A percentile compares a stretch with the other conserved stretches of the same genome.
phyloP scores from a whole-genome alignment of 768 basidiomycete genomes.

The Lenzites betulinus region DNA sequence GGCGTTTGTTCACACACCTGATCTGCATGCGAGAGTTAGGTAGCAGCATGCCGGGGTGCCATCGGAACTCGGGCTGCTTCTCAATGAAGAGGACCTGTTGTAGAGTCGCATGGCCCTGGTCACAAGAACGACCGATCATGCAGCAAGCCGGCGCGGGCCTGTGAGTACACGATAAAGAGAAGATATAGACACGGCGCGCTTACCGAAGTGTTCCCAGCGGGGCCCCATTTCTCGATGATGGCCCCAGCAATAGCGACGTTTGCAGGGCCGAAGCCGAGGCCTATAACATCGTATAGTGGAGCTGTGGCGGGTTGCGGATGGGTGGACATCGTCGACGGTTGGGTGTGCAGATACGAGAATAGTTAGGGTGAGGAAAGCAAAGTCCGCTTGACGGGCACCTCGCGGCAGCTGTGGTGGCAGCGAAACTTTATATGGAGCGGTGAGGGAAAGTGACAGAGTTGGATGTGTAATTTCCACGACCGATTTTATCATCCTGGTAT shows the following conservation, averaged over 20 bases:
- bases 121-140: background rate
- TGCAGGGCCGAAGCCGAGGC: slow-evolving; percentile 55
- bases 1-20: slow-evolving; percentile 34
- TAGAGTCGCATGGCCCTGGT: slow-evolving; percentile 24
- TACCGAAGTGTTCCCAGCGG: slow-evolving; percentile 18
- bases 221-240: slow-evolving; percentile 45
- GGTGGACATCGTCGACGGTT: slow-evolving; percentile 9
- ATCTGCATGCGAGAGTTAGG: slow-evolving; percentile 57
- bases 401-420: background rate
- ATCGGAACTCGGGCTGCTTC: slow-evolving; percentile 47
- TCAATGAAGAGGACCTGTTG: slow-evolving; percentile 49
- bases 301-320: background rate
- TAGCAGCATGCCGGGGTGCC: slow-evolving; percentile 60
- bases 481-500: background rate
- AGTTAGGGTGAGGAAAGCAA: slow-evolving; percentile 9
- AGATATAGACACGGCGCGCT: slow-evolving; percentile 1
- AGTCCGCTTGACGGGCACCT: slow-evolving; percentile 7
- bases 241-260: slow-evolving; percentile 54
- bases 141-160: background rate
- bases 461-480: slow-evolving; percentile 11
- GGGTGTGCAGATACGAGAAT: slow-evolving; percentile 4
- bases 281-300: slow-evolving; percentile 45
- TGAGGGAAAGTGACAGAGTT: slow-evolving; percentile 1
- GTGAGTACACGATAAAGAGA: slow-evolving; percentile 3
- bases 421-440: slow-evolving; percentile 17